phyloP scores from a whole-genome alignment of 2,329 filamentous ascomycete genomes.

The Sporothrix pseudoabietina region DNA sequence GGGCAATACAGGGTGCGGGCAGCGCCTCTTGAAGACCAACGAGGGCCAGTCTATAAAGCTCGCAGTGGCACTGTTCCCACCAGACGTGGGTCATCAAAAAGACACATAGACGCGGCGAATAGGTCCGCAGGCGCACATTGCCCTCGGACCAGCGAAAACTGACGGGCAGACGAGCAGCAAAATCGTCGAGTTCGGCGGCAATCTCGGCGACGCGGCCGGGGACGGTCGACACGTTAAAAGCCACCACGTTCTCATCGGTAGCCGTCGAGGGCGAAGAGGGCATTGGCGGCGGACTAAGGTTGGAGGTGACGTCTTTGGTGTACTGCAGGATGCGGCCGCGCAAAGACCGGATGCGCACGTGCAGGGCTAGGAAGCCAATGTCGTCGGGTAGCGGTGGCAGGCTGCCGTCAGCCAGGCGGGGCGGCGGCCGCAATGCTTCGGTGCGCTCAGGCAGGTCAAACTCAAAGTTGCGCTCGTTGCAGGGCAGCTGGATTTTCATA shows the following conservation, averaged over 20 bases:
- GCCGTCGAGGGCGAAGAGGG: not conserved
- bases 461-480: conserved; percentile 56
- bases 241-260: not conserved
- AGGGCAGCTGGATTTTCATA: conserved; percentile 52
- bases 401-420: conserved; percentile 47
- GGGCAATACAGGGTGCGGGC: conserved; percentile 48
- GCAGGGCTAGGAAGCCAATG: conserved; percentile 58
- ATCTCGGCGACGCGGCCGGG: conserved; percentile 54
- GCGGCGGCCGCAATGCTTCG: conserved; percentile 51
- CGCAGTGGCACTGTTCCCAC: conserved; percentile 62
- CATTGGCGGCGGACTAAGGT: not conserved
- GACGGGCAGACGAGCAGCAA: conserved; percentile 55
- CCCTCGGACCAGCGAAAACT: conserved; percentile 62
- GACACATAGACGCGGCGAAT: conserved; percentile 59
- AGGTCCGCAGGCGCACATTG: conserved; percentile 58
- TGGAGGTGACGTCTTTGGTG: conserved; percentile 47
- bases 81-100: conserved; percentile 63
- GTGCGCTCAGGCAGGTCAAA: conserved; percentile 60
- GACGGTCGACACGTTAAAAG: conserved; percentile 35
- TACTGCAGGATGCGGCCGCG: conserved; percentile 58
- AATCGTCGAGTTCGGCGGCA: conserved; percentile 50
- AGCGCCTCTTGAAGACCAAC: conserved; percentile 56
- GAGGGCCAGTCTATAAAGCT: conserved; percentile 58
- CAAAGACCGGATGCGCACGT: conserved; percentile 59
- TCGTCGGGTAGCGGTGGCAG: conserved; percentile 54